Evolutionary conservation across 2,329 filamentous ascomycete species (phyloP), one percentile per base, ranked within the genome.

Genomic region (Paecilomyces formosus): DNA sequence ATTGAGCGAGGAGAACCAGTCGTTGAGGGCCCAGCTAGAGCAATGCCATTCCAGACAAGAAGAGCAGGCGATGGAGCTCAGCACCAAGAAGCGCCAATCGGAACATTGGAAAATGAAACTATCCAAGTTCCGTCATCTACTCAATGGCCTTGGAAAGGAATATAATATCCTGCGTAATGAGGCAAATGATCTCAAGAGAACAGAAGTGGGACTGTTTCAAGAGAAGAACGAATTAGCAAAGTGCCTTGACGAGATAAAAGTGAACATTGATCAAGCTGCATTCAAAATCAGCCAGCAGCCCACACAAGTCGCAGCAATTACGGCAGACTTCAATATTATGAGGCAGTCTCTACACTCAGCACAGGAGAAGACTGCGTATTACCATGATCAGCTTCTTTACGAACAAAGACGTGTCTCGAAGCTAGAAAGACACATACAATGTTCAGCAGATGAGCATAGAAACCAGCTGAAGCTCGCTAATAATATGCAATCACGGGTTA

Each of bases 31-130:
- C 5, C 61, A 69, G n/a, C 35, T 73, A 11, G 60, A 63, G 5
- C 53, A 58, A 11, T 59, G 61, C 3, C 56, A 64, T n/a, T 39
- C 33, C 5, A 58, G 64, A 7, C 53, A 69, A 11, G 59, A 64
- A 31, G 66, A 65, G 45, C 63, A 63, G 21, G 55, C 63, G 18
- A 60, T 56, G 3, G 65, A 72, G 13, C 57, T 62, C 2, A 64
- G 61, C 8, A 50, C 60, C 5, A 63, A 67, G 8, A 62, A 61
- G 35, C 57, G 64, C 7, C 66, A 68, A 18, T 58, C 73, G 26
- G 68, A 70, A 18, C 61, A 64, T 28, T 76, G 73, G 73, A 76
- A 71, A 59, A 55, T 58, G 4, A 74, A 70, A 33, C 58, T 76
- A 6, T 55, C 57, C 5, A 73, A 67, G 53, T 65, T 75, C 57